Conservation (phyloP, 1,284 basidiomycete species). For the Lentinula novae-zelandiae region DNA sequence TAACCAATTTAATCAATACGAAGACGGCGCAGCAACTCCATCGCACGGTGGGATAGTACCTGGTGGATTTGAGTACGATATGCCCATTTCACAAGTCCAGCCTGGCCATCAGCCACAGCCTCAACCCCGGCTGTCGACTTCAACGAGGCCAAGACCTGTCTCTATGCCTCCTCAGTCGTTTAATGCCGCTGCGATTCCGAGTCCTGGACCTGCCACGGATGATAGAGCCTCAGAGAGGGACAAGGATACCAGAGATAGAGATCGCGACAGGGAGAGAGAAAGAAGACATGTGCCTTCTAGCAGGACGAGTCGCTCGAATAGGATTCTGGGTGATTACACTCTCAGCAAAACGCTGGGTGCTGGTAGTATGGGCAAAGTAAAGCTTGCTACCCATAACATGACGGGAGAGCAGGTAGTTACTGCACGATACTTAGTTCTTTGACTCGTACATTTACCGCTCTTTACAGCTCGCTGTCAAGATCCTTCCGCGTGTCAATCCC, state of each 20-base stretch:
- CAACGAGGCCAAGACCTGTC: slow-evolving; percentile 53
- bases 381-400: slow-evolving; percentile 87
- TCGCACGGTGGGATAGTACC: not conserved
- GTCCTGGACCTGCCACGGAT: not conserved
- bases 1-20: slow-evolving; percentile 40
- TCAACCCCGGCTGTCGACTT: slow-evolving; percentile 23
- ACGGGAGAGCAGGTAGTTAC: slow-evolving; percentile 84
- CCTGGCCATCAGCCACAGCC: slow-evolving; percentile 13
- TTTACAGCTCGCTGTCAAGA: slow-evolving; percentile 91
- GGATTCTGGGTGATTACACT: slow-evolving; percentile 90
- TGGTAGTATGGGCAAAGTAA: slow-evolving; percentile 99
- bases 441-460: slow-evolving; percentile 1
- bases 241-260: slow-evolving; percentile 4
- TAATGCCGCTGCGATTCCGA: slow-evolving; percentile 20
- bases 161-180: slow-evolving; percentile 66
- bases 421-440: slow-evolving; percentile 24
- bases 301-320: slow-evolving; percentile 41
- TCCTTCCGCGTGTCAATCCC: slow-evolving; percentile 81
- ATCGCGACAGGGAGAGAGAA: slow-evolving; percentile 11
- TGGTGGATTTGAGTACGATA: slow-evolving; percentile 52
- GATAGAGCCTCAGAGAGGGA: slow-evolving; percentile 9
- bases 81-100: slow-evolving; percentile 29
- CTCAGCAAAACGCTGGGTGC: slow-evolving; percentile 96
- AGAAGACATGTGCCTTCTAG: slow-evolving; percentile 20
- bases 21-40: slow-evolving; percentile 29